phyloP scores from a whole-genome alignment of 1,284 basidiomycete genomes.

The Rhodofomes roseus region DNA sequence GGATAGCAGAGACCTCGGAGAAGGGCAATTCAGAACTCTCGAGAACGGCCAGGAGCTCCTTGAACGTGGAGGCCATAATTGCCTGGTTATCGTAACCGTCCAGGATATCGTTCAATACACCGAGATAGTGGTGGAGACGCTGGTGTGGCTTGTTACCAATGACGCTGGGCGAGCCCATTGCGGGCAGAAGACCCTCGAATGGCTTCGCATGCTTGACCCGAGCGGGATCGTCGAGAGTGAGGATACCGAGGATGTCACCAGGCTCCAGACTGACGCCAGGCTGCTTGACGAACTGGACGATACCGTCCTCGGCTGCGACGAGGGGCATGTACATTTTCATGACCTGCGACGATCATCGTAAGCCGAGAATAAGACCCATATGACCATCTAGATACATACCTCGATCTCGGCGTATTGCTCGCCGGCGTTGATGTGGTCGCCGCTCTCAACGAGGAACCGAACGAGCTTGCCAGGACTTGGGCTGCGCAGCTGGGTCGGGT shows the following conservation, averaged over 20 bases:
- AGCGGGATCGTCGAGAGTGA: conserved; percentile 94
- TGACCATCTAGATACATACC: conserved; percentile 37
- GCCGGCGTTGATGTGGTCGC: conserved; percentile 94
- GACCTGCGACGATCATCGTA: conserved; percentile 54
- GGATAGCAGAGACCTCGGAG: conserved; percentile 80
- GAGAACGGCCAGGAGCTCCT: conserved; percentile 77
- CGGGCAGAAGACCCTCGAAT: conserved; percentile 90
- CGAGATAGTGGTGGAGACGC: conserved; percentile 73
- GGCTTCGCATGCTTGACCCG: conserved; percentile 99
- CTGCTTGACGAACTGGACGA: conserved; percentile 97
- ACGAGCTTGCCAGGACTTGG: conserved; percentile 98
- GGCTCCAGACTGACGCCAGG: conserved; percentile 95
- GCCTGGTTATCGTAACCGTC: conserved; percentile 94
- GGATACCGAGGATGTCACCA: conserved; percentile 97
- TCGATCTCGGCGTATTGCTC: conserved; percentile 99
- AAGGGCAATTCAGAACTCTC: conserved; percentile 88
- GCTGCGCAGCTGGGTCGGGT: conserved; percentile 95
- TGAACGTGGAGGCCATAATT: conserved; percentile 79
- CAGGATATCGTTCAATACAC: conserved; percentile 87
- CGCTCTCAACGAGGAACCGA: conserved; percentile 93
- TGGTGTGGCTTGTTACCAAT: conserved; percentile 92
- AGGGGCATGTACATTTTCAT: conserved; percentile 99
- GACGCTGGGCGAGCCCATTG: conserved; percentile 84
- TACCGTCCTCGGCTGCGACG: conserved; percentile 93
- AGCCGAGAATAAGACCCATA: background rate